Evolutionary conservation across 768 basidiomycete genomes (phyloP), one percentile per base, ranked within the genome.

Genomic region (Aureoboletus auriporus): DNA sequence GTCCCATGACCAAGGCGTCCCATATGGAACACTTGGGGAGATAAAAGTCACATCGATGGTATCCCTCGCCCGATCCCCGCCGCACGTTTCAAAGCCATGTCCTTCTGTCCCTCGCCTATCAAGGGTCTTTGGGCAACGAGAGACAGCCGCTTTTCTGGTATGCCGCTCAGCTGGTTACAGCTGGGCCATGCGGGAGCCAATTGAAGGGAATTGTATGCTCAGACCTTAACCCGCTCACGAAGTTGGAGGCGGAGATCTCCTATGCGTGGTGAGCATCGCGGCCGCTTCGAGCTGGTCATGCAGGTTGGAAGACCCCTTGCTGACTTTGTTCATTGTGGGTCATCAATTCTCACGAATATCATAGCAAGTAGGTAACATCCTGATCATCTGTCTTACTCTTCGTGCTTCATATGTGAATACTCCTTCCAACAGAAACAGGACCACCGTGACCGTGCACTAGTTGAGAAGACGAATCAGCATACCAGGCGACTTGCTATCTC

Each of bases 151-250:
- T 67, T 86, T 77, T 83, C 83, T 84, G 82, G 81, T 86, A 78
- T 76, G 80, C 67, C 74, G 76, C 75, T 78, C 70, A 71, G 73
- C 70, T 58, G 63, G 60, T 83, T 76, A 76, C 67, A 69, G 68
- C 75, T 69, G 71, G 80, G 67, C 76, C 72, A 84, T 56, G 78
- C 80, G 74, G 79, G 78, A 71, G 76, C 69, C 80, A 58, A 75
- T 79, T 77, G 49, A 74, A 76, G 75, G 78, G 79, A 79, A 69
- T 78, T 51, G 60, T 79, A 81, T 77, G 67, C 83, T 86, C 84
- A 83, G 83, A 86, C 84, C 83, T 86, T 86, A 74, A 78, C 84
- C 85, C 82, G 83, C 82, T 85, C 81, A 81, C 75, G 67, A 83
- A 54, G 47, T 51, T 52, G 59, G 62, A 68, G 49, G 52, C 16